These are phyloP conservation scores for Citrus maxima DNA, from an alignment of 345 rosid genomes.

Conservation along the genomic window DNA sequence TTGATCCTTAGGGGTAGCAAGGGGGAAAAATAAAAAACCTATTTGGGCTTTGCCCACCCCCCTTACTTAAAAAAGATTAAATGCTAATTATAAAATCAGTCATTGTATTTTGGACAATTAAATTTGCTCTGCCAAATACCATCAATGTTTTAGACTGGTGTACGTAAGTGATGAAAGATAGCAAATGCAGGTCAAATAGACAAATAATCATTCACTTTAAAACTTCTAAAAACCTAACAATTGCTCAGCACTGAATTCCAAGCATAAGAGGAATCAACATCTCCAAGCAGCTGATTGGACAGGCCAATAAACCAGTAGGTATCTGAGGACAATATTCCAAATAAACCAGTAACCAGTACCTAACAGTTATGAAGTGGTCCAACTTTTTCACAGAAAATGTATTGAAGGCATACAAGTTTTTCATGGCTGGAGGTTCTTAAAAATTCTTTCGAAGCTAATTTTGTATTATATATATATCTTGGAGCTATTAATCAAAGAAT, in stretches of 20 bases:
- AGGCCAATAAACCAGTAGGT: conserved; percentile 1
- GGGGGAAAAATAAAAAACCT: too few species aligned
- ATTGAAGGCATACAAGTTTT: background rate
- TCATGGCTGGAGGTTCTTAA: background rate
- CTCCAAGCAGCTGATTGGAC: conserved; percentile 2
- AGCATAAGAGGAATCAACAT: background rate
- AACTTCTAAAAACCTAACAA: background rate
- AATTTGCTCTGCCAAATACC: background rate
- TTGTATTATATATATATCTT: background rate
- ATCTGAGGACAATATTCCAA: background rate
- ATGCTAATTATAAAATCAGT: background rate
- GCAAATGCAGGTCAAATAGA: conserved; percentile 1
- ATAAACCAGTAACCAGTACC: background rate
- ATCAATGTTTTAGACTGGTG: background rate
- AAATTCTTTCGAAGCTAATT: background rate
- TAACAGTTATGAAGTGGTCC: background rate
- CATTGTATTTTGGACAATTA: background rate
- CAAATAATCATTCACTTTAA: background rate
- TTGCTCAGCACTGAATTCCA: background rate
- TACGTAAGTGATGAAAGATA: background rate
- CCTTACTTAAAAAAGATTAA: too few species aligned
- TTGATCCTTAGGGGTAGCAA: too few species aligned
- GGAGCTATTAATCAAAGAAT: background rate
- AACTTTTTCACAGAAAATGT: background rate
- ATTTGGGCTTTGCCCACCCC: too few species aligned